These are phyloP conservation scores for Diversispora eburnea DNA, from an alignment of 192 early-diverging fungal genomes.

Conservation along the genomic window DNA sequence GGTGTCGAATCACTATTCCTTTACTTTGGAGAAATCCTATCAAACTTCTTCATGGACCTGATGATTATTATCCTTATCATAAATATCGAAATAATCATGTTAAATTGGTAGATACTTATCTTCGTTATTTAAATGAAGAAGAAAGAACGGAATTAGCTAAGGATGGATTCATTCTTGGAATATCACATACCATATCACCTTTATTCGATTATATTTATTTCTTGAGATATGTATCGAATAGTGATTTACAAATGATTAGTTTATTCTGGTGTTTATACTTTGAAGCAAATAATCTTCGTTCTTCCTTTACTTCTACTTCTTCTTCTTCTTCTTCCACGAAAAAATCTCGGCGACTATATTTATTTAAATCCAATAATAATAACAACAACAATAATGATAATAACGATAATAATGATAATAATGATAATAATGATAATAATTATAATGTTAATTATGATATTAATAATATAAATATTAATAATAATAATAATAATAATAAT, in stretches of 20 bases:
- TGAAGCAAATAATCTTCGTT: background rate
- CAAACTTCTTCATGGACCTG: background rate
- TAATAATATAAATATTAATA: too few relatives aligned
- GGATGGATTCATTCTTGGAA: background rate
- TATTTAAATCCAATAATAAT: too few relatives aligned
- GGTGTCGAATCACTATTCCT: conserved; percentile 13
- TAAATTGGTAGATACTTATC: background rate
- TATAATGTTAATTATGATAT: too few relatives aligned
- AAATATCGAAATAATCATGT: background rate
- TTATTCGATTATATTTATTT: background rate
- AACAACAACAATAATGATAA: too few relatives aligned
- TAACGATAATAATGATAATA: too few relatives aligned
- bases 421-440: too few relatives aligned
- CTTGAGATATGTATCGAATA: background rate
- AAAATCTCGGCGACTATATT: too few relatives aligned
- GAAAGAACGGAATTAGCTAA: background rate
- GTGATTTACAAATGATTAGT: background rate
- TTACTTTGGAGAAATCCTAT: conserved; percentile 16
- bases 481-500: too few relatives aligned
- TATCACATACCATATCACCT: background rate
- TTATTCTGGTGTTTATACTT: background rate
- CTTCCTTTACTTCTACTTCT: background rate
- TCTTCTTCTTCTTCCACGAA: background rate
- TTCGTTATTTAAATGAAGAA: background rate
- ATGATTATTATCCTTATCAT: conserved; percentile 36